Evolutionary conservation across 805 yeast species (phyloP).

Genomic region (Kodamaea fukazawae): DNA sequence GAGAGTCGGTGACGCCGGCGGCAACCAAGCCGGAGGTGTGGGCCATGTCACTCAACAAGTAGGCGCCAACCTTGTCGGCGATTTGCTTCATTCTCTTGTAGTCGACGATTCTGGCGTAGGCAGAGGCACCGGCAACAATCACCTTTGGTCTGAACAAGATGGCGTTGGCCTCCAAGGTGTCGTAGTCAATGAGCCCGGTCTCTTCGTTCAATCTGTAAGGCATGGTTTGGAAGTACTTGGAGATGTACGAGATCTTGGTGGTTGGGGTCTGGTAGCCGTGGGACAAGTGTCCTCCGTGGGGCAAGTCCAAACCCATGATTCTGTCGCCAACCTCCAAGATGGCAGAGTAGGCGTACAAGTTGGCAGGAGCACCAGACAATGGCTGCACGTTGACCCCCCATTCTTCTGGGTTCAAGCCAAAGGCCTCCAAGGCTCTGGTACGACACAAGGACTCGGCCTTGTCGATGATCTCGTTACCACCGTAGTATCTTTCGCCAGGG

Average conservation of each 20-base stretch:
- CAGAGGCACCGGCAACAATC: slow-evolving; percentile 96
- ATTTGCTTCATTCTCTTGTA: slow-evolving; percentile 94
- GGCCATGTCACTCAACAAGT: slow-evolving; percentile 96
- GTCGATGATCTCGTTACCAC: slow-evolving; percentile 97
- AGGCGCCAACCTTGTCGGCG: slow-evolving; percentile 97
- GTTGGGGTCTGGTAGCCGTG: slow-evolving; percentile 97
- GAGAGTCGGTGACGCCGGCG: slow-evolving; percentile 93
- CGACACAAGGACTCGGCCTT: slow-evolving; percentile 91
- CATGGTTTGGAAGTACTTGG: slow-evolving; percentile 97
- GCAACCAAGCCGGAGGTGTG: slow-evolving; percentile 95
- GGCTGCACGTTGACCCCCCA: slow-evolving; percentile 99
- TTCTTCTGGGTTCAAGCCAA: slow-evolving; percentile 68
- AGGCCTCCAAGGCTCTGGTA: slow-evolving; percentile 89
- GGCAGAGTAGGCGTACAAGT: slow-evolving; percentile 94
- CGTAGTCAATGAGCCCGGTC: slow-evolving; percentile 96
- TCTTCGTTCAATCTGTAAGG: slow-evolving; percentile 91
- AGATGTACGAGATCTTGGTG: slow-evolving; percentile 90
- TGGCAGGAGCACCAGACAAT: slow-evolving; percentile 96
- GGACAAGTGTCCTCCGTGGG: slow-evolving; percentile 98
- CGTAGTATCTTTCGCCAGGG: slow-evolving; percentile 98
- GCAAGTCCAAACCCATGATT: slow-evolving; percentile 95
- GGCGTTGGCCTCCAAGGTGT: slow-evolving; percentile 89
- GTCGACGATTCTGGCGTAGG: slow-evolving; percentile 94
- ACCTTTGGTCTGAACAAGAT: slow-evolving; percentile 92
- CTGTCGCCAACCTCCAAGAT: slow-evolving; percentile 94